A percentile compares a stretch with the other conserved stretches of the same genome.
phyloP scores from a whole-genome alignment of 805 yeast species.

The Wickerhamiella sergipiensis region DNA sequence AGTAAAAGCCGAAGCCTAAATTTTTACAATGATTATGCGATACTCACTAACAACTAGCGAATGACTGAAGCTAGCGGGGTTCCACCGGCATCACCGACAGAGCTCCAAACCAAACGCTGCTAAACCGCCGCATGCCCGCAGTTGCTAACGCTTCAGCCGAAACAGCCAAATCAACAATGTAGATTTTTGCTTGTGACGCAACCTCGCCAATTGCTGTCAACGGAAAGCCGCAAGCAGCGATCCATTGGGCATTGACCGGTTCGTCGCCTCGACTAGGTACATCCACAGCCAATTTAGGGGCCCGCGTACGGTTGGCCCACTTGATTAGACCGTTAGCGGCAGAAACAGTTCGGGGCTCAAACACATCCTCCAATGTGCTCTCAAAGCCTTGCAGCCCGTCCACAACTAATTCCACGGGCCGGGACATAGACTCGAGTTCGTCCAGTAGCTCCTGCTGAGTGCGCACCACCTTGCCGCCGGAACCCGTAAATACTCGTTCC shows the following conservation, averaged over 20 bases:
- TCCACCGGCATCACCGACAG: neutral
- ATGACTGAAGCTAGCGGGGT: neutral
- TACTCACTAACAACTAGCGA: too few species aligned
- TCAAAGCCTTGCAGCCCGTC: slow-evolving; percentile 84
- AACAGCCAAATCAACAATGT: neutral
- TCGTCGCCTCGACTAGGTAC: slow-evolving; percentile 50
- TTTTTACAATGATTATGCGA: too few species aligned
- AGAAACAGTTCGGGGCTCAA: slow-evolving; percentile 22
- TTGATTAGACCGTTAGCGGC: slow-evolving; percentile 31
- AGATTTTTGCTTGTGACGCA: neutral
- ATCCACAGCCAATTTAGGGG: slow-evolving; percentile 52
- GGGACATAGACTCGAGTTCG: slow-evolving; percentile 40
- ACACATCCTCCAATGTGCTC: slow-evolving; percentile 47
- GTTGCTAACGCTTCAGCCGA: neutral
- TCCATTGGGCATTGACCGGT: slow-evolving; percentile 35
- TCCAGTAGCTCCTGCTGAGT: slow-evolving; percentile 5
- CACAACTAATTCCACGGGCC: slow-evolving; percentile 57
- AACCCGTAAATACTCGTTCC: slow-evolving; percentile 38
- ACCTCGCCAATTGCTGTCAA: slow-evolving; percentile 30
- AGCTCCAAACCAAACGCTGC: slow-evolving; percentile 31
- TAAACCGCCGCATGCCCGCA: slow-evolving; percentile 29
- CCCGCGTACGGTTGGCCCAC: slow-evolving; percentile 49
- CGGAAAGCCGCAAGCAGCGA: slow-evolving; percentile 64
- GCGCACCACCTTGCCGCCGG: slow-evolving; percentile 54
- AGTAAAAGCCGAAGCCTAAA: too few species aligned